Percentiles rank a stretch among this genome's conserved stretches.
phyloP scores from a whole-genome alignment of 371 early-diverging fungal genomes.

The Mucor mucedo region DNA sequence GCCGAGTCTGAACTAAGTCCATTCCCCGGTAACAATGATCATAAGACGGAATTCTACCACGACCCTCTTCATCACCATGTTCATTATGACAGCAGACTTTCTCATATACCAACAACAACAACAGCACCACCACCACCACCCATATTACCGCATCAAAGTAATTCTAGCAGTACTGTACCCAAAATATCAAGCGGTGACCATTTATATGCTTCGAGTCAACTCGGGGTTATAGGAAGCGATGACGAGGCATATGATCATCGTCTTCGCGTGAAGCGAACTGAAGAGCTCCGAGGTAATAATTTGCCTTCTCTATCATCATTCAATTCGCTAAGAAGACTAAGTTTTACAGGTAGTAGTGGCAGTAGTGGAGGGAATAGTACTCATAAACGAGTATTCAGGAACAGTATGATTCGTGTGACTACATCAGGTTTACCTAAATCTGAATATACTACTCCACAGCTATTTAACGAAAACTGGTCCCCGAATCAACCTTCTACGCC shows the following conservation, averaged over 20 bases:
- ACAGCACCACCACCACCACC: background rate
- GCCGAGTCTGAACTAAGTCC: constrained; percentile 60
- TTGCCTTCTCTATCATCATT: constrained; percentile 19
- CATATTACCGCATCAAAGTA: background rate
- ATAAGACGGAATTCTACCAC: constrained; percentile 12
- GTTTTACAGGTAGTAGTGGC: constrained; percentile 17
- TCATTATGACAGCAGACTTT: constrained; percentile 9
- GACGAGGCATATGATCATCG: constrained; percentile 48
- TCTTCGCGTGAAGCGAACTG: constrained; percentile 41
- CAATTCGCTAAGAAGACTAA: constrained; percentile 23
- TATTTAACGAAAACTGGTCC: constrained; percentile 28
- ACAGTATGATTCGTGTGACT: constrained; percentile 31
- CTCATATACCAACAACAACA: background rate
- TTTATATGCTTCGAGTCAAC: background rate
- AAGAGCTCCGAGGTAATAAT: constrained; percentile 42
- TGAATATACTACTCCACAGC: constrained; percentile 2
- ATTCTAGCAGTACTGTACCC: background rate
- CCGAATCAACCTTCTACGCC: constrained; percentile 29
- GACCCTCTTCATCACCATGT: constrained; percentile 17
- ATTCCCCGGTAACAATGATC: constrained; percentile 57
- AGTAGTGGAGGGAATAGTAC: background rate
- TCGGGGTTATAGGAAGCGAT: constrained; percentile 36
- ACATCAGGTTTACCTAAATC: constrained; percentile 38
- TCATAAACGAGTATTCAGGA: background rate
- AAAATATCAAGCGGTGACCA: background rate